Conservation (phyloP, 164 flowering plant genomes). For the Piper longum region DNA sequence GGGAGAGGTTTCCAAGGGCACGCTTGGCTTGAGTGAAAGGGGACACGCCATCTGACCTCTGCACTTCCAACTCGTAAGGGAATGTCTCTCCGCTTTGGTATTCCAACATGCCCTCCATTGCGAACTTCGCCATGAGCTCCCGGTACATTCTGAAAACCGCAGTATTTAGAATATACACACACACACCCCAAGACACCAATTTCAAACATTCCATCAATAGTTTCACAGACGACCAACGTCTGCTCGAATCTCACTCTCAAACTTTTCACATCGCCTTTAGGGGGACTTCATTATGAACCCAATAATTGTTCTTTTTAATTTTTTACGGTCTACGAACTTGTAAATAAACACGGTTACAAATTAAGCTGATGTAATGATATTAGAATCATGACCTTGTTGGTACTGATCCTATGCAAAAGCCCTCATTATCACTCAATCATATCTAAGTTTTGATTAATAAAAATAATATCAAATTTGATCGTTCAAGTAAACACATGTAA, state of each 20-base stretch:
- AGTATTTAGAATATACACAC: background rate
- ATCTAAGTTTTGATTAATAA: too few species aligned
- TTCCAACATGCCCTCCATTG: constrained; percentile 9
- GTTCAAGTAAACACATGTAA: too few species aligned
- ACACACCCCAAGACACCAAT: background rate
- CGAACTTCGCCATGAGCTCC: constrained; percentile 19
- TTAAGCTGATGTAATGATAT: too few species aligned
- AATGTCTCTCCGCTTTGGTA: constrained; percentile 56
- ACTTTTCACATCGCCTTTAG: constrained; percentile 22
- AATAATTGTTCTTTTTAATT: constrained; percentile 37
- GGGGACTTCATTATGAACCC: constrained; percentile 42
- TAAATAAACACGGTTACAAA: too few species aligned
- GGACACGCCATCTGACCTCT: constrained; percentile 50
- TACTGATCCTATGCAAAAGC: too few species aligned
- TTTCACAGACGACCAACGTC: constrained; percentile 7
- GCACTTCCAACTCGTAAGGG: constrained; percentile 32
- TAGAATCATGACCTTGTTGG: too few species aligned
- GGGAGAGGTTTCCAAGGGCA: constrained; percentile 58
- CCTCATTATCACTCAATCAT: too few species aligned
- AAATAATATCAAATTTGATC: too few species aligned
- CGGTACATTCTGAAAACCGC: constrained; percentile 3
- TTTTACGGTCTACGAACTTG: constrained; percentile 4
- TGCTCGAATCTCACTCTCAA: constrained; percentile 12
- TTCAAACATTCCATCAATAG: too few species aligned
- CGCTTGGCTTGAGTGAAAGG: constrained; percentile 82